Evolutionary conservation across 768 basidiomycete species (phyloP).

Genomic region (Phylloporus arenicola): DNA sequence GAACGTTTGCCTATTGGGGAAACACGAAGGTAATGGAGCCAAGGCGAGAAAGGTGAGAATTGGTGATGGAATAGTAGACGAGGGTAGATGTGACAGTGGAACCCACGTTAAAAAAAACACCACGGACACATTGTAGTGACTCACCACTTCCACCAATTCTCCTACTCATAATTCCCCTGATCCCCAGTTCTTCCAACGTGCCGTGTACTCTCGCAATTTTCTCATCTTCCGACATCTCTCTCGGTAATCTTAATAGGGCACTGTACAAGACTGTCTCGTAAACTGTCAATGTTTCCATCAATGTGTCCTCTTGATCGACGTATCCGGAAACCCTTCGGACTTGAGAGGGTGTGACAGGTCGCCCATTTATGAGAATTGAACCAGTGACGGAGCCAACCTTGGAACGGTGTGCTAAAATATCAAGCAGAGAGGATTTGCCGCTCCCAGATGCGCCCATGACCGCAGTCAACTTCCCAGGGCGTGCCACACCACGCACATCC

Average conservation of each 20-base stretch:
- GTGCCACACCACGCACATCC: constrained; percentile 73
- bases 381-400: constrained; percentile 78
- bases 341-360: constrained; percentile 63
- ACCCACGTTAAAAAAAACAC: not conserved
- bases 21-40: not conserved
- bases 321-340: constrained; percentile 89
- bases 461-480: constrained; percentile 87
- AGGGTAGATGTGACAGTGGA: not conserved
- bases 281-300: constrained; percentile 96
- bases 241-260: constrained; percentile 80
- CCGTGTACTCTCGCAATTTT: constrained; percentile 93
- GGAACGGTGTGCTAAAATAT: constrained; percentile 87
- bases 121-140: constrained; percentile 17
- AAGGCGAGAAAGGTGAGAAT: not conserved
- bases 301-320: constrained; percentile 96
- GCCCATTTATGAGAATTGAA: constrained; percentile 79
- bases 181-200: constrained; percentile 94
- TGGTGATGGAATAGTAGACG: not conserved
- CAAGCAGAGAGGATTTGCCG: constrained; percentile 93
- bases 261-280: constrained; percentile 97
- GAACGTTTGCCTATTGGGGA: constrained; percentile 63
- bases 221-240: constrained; percentile 94
- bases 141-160: constrained; percentile 83
- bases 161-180: constrained; percentile 82
- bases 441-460: constrained; percentile 98